Percentiles rank a stretch among this genome's conserved stretches.
phyloP scores from a whole-genome alignment of 768 basidiomycete species.

The Bullera alba region DNA sequence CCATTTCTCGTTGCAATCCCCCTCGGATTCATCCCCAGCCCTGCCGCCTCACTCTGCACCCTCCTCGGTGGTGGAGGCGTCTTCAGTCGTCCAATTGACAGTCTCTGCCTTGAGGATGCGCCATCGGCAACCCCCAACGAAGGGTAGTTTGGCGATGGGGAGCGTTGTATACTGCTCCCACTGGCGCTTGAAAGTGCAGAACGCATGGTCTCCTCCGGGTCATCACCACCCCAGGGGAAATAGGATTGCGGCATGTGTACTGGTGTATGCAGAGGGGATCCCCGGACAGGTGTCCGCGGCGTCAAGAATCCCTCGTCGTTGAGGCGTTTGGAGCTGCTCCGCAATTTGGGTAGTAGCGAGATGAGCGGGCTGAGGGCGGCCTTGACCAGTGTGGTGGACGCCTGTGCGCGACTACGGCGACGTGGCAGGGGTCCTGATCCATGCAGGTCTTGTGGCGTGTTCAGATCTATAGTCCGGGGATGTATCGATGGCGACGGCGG shows the following conservation, averaged over 20 bases:
- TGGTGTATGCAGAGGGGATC: conserved; percentile 17
- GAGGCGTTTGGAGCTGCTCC: conserved; percentile 46
- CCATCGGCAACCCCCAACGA: too few relatives aligned
- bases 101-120: too few relatives aligned
- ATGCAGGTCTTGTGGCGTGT: not conserved
- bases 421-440: not conserved
- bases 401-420: not conserved
- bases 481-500: not conserved
- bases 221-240: conserved; percentile 23
- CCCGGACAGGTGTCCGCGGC: conserved; percentile 43
- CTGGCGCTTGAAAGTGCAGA: not conserved
- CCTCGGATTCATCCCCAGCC: conserved; percentile 13
- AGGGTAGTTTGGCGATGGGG: not conserved
- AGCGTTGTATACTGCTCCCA: not conserved
- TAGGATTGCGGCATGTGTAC: conserved; percentile 7
- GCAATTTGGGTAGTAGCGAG: conserved; percentile 50
- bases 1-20: conserved; percentile 21
- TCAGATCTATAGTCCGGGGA: not conserved
- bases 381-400: conserved; percentile 34
- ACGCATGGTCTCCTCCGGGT: not conserved
- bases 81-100: not conserved
- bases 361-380: conserved; percentile 38
- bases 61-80: conserved; percentile 22
- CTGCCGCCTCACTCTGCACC: conserved; percentile 18
- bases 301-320: conserved; percentile 66